Evolutionary conservation across 306 rosid species (phyloP).

Genomic region (Neltuma alba): DNA sequence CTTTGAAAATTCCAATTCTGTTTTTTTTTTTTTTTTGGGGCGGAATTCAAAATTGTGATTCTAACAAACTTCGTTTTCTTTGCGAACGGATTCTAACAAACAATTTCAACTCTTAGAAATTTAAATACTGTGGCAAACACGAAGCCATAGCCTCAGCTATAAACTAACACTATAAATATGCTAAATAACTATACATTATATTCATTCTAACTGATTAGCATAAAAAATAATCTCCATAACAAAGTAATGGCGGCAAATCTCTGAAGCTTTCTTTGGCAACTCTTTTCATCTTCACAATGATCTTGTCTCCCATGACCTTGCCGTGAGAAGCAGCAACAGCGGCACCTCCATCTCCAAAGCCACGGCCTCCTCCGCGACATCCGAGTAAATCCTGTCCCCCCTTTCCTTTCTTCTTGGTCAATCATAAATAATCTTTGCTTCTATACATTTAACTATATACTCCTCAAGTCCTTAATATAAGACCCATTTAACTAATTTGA

Average conservation of each 20-base stretch:
- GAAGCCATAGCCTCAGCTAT: neutral
- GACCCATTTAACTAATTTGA: too few species aligned
- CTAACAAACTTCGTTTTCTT: too few species aligned
- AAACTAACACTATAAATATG: too few species aligned
- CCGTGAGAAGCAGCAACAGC: neutral
- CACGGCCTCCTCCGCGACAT: neutral
- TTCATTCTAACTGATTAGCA: too few species aligned
- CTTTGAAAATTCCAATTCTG: neutral
- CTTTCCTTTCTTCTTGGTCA: neutral
- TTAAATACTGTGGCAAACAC: neutral
- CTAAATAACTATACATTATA: too few species aligned
- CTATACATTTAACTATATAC: too few species aligned
- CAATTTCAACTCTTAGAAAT: neutral
- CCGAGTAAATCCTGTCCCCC: neutral
- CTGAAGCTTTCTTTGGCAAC: neutral
- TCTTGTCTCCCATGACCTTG: neutral
- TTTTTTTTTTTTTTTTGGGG: too few species aligned
- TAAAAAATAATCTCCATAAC: too few species aligned
- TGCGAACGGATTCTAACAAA: neutral
- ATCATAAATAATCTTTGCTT: neutral
- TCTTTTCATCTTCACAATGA: neutral
- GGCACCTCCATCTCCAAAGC: too few species aligned
- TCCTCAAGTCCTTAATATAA: too few species aligned
- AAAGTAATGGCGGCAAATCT: neutral
- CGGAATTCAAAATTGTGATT: too few species aligned